Evolutionary conservation across 768 basidiomycete species (phyloP), one percentile per base, ranked within the genome.

Genomic region (Kwoniella botswanensis): DNA sequence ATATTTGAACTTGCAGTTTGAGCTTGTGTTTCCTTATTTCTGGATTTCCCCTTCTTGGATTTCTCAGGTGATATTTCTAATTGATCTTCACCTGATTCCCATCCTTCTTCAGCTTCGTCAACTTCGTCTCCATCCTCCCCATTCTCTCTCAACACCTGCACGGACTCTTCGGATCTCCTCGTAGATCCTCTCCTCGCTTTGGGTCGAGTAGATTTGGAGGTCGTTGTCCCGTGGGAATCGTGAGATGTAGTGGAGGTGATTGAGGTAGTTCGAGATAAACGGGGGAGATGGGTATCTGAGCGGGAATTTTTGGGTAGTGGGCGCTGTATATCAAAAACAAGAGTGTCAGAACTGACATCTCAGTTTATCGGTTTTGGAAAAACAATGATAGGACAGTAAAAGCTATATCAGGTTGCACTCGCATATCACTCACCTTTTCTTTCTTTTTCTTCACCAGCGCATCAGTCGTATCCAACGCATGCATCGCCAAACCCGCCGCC

Each of bases 251-350:
- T 62, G 43, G 77, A 77, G 7, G 73, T 70, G 22, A 72, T 67
- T 1, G 79, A 80, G 13, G 70, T 68, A 10, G 71, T 72, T 3
- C 79, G 71, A 1, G 79, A 79, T 59, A 81, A 56, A 10, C 70
- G 66, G 7, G 78, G 71, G 2, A 81, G 71, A 55, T 79, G 71
- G 1, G 79, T 77, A 61, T 79, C 77, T 15, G 79, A 81, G 54
- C 70, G 50, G 12, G 77, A 77, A 18, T 70, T 46, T 53, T 79
- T 79, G 4, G 72, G 54, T 18, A 65, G 29, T 6, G 78, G 78
- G 50, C 79, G 74, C 79, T 79, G 53, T 21, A 26, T 55, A 58
- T 15, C 29, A 50, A 1, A 1, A 17, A 22, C 52, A 52, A 12
- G n/a, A 63, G 44, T 61, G 71, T 46, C 9, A 65, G 29, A 67